Evolutionary conservation across 1,139 yeast genomes (phyloP), one percentile per base, ranked within the genome.

Genomic region (Diutina sp.): DNA sequence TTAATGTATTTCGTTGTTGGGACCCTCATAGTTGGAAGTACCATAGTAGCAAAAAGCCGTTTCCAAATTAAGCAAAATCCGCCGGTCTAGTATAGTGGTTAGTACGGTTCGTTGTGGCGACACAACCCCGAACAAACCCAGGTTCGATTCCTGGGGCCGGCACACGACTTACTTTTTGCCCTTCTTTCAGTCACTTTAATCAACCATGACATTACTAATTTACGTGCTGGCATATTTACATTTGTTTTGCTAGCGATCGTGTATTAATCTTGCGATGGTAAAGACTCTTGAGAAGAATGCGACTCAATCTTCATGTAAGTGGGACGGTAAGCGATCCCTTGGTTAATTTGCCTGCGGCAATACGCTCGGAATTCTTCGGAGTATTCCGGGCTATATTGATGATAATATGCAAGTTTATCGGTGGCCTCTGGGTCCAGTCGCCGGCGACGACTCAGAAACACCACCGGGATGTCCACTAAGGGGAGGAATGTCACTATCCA

Each of bases 81-180:
- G 51, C 51, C 46, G 46, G 46, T 44, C 46, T 44, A 44, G 46
- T 44, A 44, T 44, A 44, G 46, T 44, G 46, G 46, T 44, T 44
- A 44, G 46, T 44, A 44, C 46, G 46, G 46, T 44, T 44, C 46
- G 46, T 44, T 44, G 46, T 44, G 46, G 46, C 14, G 14, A 14
- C 46, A 44, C 46, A 44, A 44, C 46, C 46, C 46, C 46, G 46
- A 44, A 44, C 46, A 44, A 44, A 44, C 46, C 46, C 48, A 46
- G 48, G 48, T 46, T 46, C 48, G 48, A 46, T 46, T 25, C 48
- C 48, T 46, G 48, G 46, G 46, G 46, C 46, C 51, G 51, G 51
- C 51, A 47, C n/a, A 6, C 1, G 4, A 3, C 4, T 21, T 21
- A 21, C 25, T 21, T 21, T 21, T 21, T 21, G 25, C 25, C 25